Evolutionary conservation across 2,329 filamentous ascomycete genomes (phyloP).

Genomic region (Fusarium sp.): DNA sequence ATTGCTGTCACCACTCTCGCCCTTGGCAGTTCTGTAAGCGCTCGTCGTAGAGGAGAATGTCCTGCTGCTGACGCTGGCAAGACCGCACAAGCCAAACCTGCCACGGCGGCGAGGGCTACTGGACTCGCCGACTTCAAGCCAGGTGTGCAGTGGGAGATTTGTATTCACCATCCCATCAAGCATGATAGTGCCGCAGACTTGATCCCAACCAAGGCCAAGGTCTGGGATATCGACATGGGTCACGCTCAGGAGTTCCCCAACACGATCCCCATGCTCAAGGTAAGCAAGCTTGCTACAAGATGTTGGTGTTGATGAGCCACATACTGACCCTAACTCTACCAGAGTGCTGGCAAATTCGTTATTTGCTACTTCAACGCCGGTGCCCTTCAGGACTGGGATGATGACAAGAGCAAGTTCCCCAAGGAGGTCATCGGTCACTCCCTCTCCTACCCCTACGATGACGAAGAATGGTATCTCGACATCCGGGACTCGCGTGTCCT

Average conservation of each 20-base stretch:
- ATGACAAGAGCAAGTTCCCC: slow-evolving; percentile 43
- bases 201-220: slow-evolving; percentile 42
- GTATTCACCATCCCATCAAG: slow-evolving; percentile 47
- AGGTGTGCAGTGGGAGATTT: slow-evolving; percentile 48
- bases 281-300: slow-evolving; percentile 8
- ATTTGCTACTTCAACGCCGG: slow-evolving; percentile 52
- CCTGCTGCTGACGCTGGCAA: slow-evolving; percentile 8
- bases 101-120: background rate
- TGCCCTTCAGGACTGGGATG: slow-evolving; percentile 47
- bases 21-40: slow-evolving; percentile 23
- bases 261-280: slow-evolving; percentile 47
- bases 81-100: slow-evolving; percentile 10
- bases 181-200: slow-evolving; percentile 41
- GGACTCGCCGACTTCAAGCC: slow-evolving; percentile 41
- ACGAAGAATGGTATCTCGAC: slow-evolving; percentile 48
- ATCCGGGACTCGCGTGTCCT: slow-evolving; percentile 43
- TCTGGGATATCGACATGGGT: slow-evolving; percentile 49
- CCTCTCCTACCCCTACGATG: slow-evolving; percentile 41
- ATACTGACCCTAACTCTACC: background rate
- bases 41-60: slow-evolving; percentile 23
- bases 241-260: slow-evolving; percentile 42
- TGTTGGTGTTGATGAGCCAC: background rate
- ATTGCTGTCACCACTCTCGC: slow-evolving; percentile 28
- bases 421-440: slow-evolving; percentile 39
- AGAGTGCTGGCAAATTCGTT: slow-evolving; percentile 46